These are phyloP conservation scores for Phytophthora capsici DNA, from an alignment of 352 stramenopile genomes.

Conservation along the genomic window DNA sequence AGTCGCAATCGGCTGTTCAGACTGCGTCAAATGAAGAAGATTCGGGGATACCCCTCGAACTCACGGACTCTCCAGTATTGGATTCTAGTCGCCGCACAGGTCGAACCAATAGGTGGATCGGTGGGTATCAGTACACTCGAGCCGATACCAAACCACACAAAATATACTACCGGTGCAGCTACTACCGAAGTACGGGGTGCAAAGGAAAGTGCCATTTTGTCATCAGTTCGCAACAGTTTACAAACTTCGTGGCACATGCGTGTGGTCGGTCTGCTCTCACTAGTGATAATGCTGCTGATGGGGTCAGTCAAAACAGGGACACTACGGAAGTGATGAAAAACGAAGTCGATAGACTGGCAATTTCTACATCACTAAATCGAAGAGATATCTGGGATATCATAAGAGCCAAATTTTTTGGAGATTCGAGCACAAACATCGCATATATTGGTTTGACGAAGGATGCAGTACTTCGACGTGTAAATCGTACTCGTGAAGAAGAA, in stretches of 20 bases:
- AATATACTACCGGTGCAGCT: not conserved
- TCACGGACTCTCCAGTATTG: not conserved
- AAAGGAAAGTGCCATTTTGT: slow-evolving; percentile 3
- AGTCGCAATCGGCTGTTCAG: not conserved
- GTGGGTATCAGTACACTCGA: not conserved
- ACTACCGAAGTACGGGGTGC: not conserved
- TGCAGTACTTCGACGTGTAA: not conserved
- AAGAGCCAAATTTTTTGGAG: slow-evolving; percentile 2
- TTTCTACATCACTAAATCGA: not conserved
- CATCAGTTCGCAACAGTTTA: not conserved
- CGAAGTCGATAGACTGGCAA: not conserved
- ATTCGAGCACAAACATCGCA: not conserved
- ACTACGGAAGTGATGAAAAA: not conserved
- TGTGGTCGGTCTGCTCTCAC: not conserved
- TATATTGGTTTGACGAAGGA: not conserved
- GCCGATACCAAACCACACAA: not conserved
- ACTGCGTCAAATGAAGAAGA: not conserved
- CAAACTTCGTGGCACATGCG: not conserved
- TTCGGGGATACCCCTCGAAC: too few species aligned
- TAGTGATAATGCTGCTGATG: not conserved
- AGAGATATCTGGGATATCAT: slow-evolving; percentile 10
- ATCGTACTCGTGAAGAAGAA: not conserved
- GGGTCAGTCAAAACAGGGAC: not conserved
- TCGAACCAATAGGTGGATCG: not conserved
- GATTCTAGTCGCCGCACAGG: not conserved